Base-by-base conservation (phyloP, 257 asterid species). In the Eustoma russellianum region DNA sequence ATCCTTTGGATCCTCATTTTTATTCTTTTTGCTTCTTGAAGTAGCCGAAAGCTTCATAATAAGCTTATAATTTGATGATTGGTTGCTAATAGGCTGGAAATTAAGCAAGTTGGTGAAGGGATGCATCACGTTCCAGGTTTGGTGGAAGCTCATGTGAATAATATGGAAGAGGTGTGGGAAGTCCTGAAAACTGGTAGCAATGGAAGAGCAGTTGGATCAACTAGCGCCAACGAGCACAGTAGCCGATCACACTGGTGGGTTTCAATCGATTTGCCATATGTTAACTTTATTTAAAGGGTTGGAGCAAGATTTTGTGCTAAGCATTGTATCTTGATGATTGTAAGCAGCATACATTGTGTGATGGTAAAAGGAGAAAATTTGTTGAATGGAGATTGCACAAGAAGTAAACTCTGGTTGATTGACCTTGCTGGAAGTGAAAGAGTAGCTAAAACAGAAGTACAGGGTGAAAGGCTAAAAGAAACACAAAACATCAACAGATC, bases 401-500 rank as follows among this genome's bases (percentile, higher is more conserved):
- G 65, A 70, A 92, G 98, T 83, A 92, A 88, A 78, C 74, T 92
- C 15, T 88, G 98, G 98, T 69, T 92, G 52, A 83, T 92, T 48
- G 98, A 92, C 65, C 62, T 92, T 18, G 98, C 98, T 0, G 98
- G 98, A 57, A 92, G 98, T 50, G 98, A 92, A 73, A 74, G 98
- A 52, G 71, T 92, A 63, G 97, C 97, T 12, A 88, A 85, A 77
- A 76, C 95, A 1, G 97, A 92, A 59, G 98, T 88, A 50, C 95
- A 79, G 48, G 98, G 95, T 33, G 97, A 88, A 57, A 75, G 98
- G 61, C 63, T 88, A 41, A 92, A 79, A 67, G 98, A 92, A 74
- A 83, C 98, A 17, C 98, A 88, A 60, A 92, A 88, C 64, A 92
- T 92, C 46, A 92, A 92, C 57, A 71, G 85, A 75, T 92, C 98